Evolutionary conservation across 2,329 filamentous ascomycete genomes (phyloP).

Genomic region (Anthostomella pinea): DNA sequence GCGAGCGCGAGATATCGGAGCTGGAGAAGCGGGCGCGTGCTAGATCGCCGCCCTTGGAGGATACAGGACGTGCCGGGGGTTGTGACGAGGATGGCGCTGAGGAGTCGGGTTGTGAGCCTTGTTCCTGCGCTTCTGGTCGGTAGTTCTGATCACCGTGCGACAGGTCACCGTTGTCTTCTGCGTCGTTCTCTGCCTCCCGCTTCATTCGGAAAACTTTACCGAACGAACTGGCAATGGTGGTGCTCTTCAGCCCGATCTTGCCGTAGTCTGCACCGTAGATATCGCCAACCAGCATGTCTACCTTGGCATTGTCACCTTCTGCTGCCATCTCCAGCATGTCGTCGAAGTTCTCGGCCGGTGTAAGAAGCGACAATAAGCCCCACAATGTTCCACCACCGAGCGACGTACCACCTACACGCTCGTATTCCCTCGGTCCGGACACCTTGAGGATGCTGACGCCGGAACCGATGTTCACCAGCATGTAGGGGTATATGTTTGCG

Average conservation of each 20-base stretch:
- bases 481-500: slow-evolving; percentile 88
- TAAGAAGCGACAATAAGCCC: slow-evolving; percentile 88
- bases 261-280: slow-evolving; percentile 96
- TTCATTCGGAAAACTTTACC: slow-evolving; percentile 96
- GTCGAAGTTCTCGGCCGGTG: slow-evolving; percentile 92
- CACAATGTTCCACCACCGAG: slow-evolving; percentile 96
- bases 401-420: slow-evolving; percentile 92
- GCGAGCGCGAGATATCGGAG: slow-evolving; percentile 83
- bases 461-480: slow-evolving; percentile 96
- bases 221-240: slow-evolving; percentile 92
- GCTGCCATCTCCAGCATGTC: slow-evolving; percentile 95
- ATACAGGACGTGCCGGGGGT: slow-evolving; percentile 12
- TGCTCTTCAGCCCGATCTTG: slow-evolving; percentile 95
- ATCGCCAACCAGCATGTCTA: slow-evolving; percentile 96
- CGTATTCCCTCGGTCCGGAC: slow-evolving; percentile 78
- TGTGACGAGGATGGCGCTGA: slow-evolving; percentile 10
- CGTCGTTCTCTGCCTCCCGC: slow-evolving; percentile 73
- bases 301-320: slow-evolving; percentile 83
- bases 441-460: slow-evolving; percentile 98
- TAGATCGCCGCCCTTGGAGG: slow-evolving; percentile 26
- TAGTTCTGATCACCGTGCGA: slow-evolving; percentile 47
- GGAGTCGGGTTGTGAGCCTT: slow-evolving; percentile 1
- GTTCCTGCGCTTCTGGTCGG: slow-evolving; percentile 15
- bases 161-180: slow-evolving; percentile 67
- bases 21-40: slow-evolving; percentile 60